A percentile compares a stretch with the other conserved stretches of the same genome.
Conservation (phyloP, 768 basidiomycete species). For the Arthromyces matolae region DNA sequence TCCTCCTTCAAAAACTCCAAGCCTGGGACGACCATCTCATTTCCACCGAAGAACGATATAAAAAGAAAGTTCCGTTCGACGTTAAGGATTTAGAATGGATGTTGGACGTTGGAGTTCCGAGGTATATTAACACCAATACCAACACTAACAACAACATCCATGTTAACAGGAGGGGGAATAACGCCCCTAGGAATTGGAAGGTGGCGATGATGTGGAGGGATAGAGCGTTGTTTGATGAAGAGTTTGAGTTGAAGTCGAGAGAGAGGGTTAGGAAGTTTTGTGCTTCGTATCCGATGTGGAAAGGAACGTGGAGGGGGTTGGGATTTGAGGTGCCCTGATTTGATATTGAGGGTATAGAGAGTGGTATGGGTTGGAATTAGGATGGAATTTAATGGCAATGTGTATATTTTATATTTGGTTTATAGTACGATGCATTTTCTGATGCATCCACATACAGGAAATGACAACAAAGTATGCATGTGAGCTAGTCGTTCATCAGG, state of each 20-base stretch:
- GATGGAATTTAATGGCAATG: too few relatives aligned
- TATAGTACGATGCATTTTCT: too few relatives aligned
- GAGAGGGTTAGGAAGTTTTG: slow-evolving; percentile 13
- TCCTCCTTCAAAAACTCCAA: slow-evolving; percentile 18
- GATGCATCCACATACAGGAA: too few relatives aligned
- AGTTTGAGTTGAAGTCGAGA: slow-evolving; percentile 12
- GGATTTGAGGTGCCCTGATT: slow-evolving; percentile 12
- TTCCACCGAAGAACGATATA: slow-evolving; percentile 10
- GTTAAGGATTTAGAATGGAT: slow-evolving; percentile 13
- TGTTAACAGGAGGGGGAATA: neutral
- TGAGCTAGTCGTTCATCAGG: too few relatives aligned
- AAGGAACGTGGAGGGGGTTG: slow-evolving; percentile 2
- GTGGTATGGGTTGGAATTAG: too few relatives aligned
- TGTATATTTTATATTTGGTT: too few relatives aligned
- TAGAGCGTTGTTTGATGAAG: slow-evolving; percentile 10
- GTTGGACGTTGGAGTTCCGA: slow-evolving; percentile 1
- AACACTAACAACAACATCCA: neutral
- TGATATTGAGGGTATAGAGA: too few relatives aligned
- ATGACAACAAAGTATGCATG: too few relatives aligned
- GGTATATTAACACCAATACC: neutral
- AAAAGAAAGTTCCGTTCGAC: slow-evolving; percentile 13
- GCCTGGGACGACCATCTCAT: slow-evolving; percentile 17
- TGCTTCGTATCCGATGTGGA: slow-evolving; percentile 6
- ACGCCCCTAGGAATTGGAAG: neutral
- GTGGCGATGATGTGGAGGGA: slow-evolving; percentile 1